These are phyloP conservation scores for Pestalotiopsis sp. DNA, from an alignment of 2,329 filamentous ascomycete species.

Conservation along the genomic window DNA sequence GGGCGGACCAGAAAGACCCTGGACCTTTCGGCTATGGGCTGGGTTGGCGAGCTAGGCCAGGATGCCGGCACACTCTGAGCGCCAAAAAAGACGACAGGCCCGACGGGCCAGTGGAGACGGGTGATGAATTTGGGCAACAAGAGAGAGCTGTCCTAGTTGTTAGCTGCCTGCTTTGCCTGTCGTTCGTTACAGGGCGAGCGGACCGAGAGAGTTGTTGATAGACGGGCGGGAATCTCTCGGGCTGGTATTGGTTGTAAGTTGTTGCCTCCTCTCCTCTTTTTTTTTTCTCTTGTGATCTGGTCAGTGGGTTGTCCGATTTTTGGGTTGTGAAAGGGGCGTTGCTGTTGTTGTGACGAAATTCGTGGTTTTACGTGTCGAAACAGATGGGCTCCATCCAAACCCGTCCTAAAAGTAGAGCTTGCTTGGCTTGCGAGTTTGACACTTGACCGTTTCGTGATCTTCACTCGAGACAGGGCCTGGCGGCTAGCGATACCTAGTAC, in stretches of 20 bases:
- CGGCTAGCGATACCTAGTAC: constrained; percentile 10
- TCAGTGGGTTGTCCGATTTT: neutral
- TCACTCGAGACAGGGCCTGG: constrained; percentile 11
- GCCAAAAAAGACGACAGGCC: constrained; percentile 1
- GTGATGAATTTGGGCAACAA: neutral
- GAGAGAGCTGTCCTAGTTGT: neutral
- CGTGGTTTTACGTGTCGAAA: neutral
- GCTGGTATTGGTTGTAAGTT: neutral
- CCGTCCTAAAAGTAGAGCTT: neutral
- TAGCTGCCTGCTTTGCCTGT: neutral
- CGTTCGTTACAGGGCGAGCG: neutral
- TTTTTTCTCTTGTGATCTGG: neutral
- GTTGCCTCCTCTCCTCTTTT: neutral
- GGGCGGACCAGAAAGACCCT: neutral
- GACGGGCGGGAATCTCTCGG: neutral
- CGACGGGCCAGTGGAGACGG: constrained; percentile 6
- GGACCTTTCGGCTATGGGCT: neutral
- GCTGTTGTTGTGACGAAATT: neutral
- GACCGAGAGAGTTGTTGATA: constrained; percentile 1
- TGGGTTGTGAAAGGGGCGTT: neutral
- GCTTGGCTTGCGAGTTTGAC: neutral
- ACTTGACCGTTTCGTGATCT: constrained; percentile 7
- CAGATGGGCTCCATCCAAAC: neutral
- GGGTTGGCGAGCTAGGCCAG: neutral
- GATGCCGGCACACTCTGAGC: constrained; percentile 9